phyloP scores from a whole-genome alignment of 768 basidiomycete species.

The Mycena sanguinolenta region DNA sequence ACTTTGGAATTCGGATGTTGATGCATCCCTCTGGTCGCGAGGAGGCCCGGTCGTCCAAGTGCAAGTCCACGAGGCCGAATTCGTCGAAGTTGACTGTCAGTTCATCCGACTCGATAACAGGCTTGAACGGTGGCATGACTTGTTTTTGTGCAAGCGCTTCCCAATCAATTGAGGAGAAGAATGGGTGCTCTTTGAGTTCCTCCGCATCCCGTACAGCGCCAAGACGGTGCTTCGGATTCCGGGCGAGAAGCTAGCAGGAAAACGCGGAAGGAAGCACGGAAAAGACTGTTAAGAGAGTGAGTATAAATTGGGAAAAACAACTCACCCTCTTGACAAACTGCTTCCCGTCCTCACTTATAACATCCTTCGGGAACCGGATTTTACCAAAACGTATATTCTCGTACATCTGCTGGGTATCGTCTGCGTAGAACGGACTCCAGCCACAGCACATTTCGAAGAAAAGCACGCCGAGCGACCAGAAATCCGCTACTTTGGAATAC shows the following conservation, averaged over 20 bases:
- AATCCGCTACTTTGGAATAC: constrained; percentile 98
- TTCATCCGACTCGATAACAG: constrained; percentile 97
- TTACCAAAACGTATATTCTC: constrained; percentile 99
- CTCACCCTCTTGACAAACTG: constrained; percentile 98
- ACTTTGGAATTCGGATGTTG: no score
- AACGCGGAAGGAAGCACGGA: constrained; percentile 30
- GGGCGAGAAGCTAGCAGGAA: constrained; percentile 85
- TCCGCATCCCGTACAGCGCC: constrained; percentile 92
- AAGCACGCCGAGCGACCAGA: constrained; percentile 96
- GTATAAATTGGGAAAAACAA: constrained; percentile 26
- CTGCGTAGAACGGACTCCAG: constrained; percentile 99
- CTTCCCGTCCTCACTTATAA: constrained; percentile 98
- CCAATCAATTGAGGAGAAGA: constrained; percentile 96
- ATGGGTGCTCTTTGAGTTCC: constrained; percentile 96
- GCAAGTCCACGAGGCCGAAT: constrained; percentile 70
- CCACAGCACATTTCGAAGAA: constrained; percentile 99
- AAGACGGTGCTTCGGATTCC: constrained; percentile 97
- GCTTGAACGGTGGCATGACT: constrained; percentile 97
- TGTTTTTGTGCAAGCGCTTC: constrained; percentile 86
- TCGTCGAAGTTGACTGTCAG: constrained; percentile 97
- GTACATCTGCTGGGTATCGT: constrained; percentile 99
- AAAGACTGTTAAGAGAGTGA: constrained; percentile 30
- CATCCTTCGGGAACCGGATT: constrained; percentile 96
- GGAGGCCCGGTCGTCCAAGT: no score
- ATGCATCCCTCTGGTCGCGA: no score